Base-by-base conservation (phyloP, 2,329 filamentous ascomycete genomes). In the Macrophomina tecta region DNA sequence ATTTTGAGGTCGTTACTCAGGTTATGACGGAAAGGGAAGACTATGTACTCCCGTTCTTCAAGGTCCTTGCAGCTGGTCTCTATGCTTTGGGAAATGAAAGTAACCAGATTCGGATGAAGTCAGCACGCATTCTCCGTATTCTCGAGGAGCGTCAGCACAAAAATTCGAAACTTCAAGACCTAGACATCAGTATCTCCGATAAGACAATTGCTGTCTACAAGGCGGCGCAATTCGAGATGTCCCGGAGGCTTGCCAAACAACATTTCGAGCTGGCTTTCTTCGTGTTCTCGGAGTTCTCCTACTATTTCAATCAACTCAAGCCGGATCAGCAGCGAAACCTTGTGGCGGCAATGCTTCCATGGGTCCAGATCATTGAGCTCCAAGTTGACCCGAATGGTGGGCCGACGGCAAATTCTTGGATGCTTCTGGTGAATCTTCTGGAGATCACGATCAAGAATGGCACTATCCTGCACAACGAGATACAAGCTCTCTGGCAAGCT, bases 121-220 rank as follows among this genome's bases (percentile, higher is more conserved):
- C 95, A 1, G 91, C 91, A 0, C 88, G 90, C 58, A 83, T 98
- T 38, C 83, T 99, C 12, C 87, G 93, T 48, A 89, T 89, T 0
- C 82, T 98, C 1, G 95, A 98, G 78, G 89, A 93, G 70, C 88
- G 92, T 30, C 91, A 95, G 70, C 87, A 90, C 70, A 91, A 91
- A 70, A 95, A 89, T 70, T 97, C 94, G 1, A 96, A 96, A 75
- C 89, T 99, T 6, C 93, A 97, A 75, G 95, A 99, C 76, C 96
- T 97, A 68, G 95, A 99, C 74, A 98, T 99, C 73, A 97, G 94
- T 76, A 95, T 99, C 67, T 96, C 94, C 0, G 96, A 99, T 80
- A 98, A 97, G 80, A 99, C 96, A 0, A 97, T 97, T 71, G 94
- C 94, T 0, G 94, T 99, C 2, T 99, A 98, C 80, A 99, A 99